phyloP scores from a whole-genome alignment of 176 grass and related monocot species.

The Oryza glaberrima region DNA sequence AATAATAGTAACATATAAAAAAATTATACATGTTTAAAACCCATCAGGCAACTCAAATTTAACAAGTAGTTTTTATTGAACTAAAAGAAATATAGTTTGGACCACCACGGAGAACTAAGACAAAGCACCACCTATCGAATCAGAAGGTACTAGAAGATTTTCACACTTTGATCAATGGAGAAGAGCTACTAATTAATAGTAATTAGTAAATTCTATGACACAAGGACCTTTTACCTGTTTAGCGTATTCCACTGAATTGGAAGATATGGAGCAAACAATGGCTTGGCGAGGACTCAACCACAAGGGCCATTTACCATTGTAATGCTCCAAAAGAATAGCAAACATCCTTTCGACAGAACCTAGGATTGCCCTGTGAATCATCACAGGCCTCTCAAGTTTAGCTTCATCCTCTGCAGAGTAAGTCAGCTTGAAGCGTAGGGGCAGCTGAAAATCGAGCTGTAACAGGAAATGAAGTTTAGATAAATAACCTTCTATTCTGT shows the following conservation, averaged over 20 bases:
- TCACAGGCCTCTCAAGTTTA: conserved; percentile 95
- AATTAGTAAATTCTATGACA: conserved; percentile 15
- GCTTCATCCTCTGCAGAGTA: conserved; percentile 97
- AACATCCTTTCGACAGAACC: conserved; percentile 99
- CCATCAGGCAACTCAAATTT: conserved; percentile 7
- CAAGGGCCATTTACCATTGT: conserved; percentile 98
- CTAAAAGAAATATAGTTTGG: not conserved
- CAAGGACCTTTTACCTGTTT: conserved; percentile 62
- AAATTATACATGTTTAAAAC: not conserved
- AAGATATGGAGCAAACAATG: conserved; percentile 84
- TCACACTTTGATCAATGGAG: not conserved
- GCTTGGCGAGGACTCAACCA: conserved; percentile 98
- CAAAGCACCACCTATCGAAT: not conserved
- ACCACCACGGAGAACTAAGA: not conserved
- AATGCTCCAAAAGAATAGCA: conserved; percentile 98
- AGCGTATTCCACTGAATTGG: conserved; percentile 70
- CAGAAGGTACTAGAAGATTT: not conserved
- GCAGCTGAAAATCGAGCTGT: conserved; percentile 97
- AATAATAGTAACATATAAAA: conserved; percentile 1
- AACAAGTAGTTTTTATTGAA: not conserved
- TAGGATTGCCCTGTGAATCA: conserved; percentile 95
- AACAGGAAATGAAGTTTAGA: conserved; percentile 43
- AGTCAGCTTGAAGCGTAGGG: conserved; percentile 81
- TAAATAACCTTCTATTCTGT: conserved; percentile 1
- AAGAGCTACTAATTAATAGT: conserved; percentile 21